A percentile compares a stretch with the other conserved stretches of the same genome.
These are phyloP conservation scores for Gardenia jasminoides DNA, from an alignment of 257 asterid species.

Conservation along the genomic window DNA sequence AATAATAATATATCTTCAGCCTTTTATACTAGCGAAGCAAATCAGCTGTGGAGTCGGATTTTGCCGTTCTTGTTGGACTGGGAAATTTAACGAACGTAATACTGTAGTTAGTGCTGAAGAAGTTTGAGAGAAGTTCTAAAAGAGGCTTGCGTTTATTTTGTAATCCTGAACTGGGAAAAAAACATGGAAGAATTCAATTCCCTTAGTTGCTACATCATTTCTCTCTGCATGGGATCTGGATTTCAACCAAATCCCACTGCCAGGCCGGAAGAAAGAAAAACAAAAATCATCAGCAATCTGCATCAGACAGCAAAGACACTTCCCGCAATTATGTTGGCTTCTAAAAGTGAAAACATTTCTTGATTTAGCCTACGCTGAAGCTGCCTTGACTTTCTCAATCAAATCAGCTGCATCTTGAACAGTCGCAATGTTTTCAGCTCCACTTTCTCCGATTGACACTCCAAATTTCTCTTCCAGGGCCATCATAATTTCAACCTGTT, in stretches of 20 bases:
- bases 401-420: slow-evolving; percentile 65
- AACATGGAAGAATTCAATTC: neutral
- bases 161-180: neutral
- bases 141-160: neutral
- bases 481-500: slow-evolving; percentile 56
- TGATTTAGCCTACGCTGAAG: slow-evolving; percentile 18
- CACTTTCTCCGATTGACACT: slow-evolving; percentile 55
- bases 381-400: slow-evolving; percentile 50
- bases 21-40: too few relatives aligned
- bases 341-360: neutral
- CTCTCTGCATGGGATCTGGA: neutral
- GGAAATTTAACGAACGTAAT: neutral
- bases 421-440: slow-evolving; percentile 52
- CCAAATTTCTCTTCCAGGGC: slow-evolving; percentile 51
- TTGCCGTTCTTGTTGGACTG: neutral
- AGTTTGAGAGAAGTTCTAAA: neutral
- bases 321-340: neutral
- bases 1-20: too few relatives aligned
- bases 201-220: neutral
- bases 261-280: neutral
- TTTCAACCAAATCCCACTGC: neutral
- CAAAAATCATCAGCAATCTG: neutral
- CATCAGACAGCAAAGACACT: neutral
- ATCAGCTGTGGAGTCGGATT: neutral
- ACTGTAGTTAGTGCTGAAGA: neutral